A percentile compares a stretch with the other conserved stretches of the same genome.
phyloP scores from a whole-genome alignment of 148 eudicot species.

The Rhododendron mucronatum region DNA sequence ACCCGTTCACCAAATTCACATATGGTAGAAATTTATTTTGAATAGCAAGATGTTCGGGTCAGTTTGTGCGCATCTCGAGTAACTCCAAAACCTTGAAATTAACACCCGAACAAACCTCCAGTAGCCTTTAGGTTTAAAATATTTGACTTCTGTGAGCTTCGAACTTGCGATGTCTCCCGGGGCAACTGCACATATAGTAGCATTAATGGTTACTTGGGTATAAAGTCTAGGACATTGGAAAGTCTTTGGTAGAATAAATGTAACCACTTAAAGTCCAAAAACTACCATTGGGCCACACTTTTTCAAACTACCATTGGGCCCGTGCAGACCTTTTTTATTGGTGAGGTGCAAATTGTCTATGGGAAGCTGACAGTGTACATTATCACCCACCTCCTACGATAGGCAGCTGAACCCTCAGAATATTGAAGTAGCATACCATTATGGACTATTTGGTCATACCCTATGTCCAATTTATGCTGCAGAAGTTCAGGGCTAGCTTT shows the following conservation, averaged over 20 bases:
- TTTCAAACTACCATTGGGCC: background rate
- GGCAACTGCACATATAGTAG: background rate
- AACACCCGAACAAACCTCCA: no score
- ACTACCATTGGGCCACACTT: background rate
- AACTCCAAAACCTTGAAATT: no score
- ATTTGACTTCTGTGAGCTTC: no score
- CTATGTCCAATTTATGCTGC: background rate
- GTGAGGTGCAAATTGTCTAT: conserved; percentile 7
- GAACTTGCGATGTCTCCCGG: background rate
- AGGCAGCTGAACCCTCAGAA: background rate
- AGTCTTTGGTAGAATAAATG: background rate
- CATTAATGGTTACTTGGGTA: background rate
- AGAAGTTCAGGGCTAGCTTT: background rate
- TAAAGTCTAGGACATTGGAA: background rate
- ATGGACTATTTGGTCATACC: background rate
- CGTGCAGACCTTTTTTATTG: background rate
- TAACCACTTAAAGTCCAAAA: background rate
- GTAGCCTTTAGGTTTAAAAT: no score
- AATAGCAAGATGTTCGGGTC: no score
- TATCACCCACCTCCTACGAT: background rate
- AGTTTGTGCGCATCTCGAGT: no score
- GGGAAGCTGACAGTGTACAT: conserved; percentile 8
- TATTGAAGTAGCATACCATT: background rate
- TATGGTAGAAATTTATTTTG: background rate
- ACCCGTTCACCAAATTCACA: background rate